Base-by-base conservation (phyloP, 805 yeast species). In the Barnettozyma botsteinii region DNA sequence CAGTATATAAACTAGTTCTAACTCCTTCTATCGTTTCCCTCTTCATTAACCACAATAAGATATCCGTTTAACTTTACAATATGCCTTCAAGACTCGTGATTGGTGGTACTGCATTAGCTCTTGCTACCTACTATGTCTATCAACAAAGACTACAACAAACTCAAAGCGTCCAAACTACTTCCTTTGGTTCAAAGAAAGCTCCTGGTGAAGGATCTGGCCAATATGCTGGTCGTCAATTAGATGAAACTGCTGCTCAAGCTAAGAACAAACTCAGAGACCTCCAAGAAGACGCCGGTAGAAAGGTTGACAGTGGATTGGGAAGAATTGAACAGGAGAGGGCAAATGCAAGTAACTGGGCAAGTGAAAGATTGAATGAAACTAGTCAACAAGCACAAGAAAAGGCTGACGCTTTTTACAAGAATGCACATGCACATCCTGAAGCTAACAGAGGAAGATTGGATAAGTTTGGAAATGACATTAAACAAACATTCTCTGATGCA, bases 91-190 rank as follows among this genome's bases (percentile, higher is more conserved):
- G 41, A 46, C 41, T 42, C 28, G 31, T 49, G 19, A 19, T 53
- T 17, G 57, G 57, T 20, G 49, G 55, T 41, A 52, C 46, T 33
- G 59, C 51, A 4, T 25, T 48, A 17, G 53, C 52, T 8, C 59
- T 51, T 32, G 59, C 48, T 29, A 40, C 51, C 12, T 56, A 52
- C 40, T 53, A 55, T 39, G 37, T 56, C 20, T 53, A 51, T 36
- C 51, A 49, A 23, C 44, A 44, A 35, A 48, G 57, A 33, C 43
- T 50, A 4, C 51, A 50, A 22, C 48, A 48, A 21, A 39, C 51
- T 3, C 38, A 37, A 14, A 18, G 23, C 18, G 15, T 33, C 9
- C 30, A 24, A 19, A 15, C 35, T 9, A 41, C 38, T 26, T 49
- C 34, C 14, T 28, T 19, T 31, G 19, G 24, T 21, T 14, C 25